Percentiles rank a stretch among this genome's conserved stretches.
phyloP scores from a whole-genome alignment of 345 rosid species.

The Populus pruinosa region DNA sequence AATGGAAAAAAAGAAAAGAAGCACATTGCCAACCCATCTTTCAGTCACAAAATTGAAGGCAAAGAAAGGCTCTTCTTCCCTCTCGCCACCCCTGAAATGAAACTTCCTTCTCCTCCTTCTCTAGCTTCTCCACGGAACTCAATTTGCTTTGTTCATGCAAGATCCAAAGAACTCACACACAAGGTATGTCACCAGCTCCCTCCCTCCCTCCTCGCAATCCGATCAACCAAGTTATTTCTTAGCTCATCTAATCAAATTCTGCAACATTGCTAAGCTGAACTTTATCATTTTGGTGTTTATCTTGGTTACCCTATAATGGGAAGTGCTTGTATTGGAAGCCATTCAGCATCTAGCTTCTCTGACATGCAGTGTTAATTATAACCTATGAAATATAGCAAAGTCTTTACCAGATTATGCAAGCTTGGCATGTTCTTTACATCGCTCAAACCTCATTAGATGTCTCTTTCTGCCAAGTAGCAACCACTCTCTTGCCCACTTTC shows the following conservation, averaged over 20 bases:
- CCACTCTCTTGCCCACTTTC: neutral
- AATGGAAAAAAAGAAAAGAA: slow-evolving; percentile 28
- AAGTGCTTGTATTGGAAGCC: too few relatives aligned
- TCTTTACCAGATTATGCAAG: too few relatives aligned
- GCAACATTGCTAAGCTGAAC: neutral
- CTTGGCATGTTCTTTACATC: neutral
- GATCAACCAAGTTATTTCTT: neutral
- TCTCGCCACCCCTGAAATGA: slow-evolving; percentile 3
- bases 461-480: neutral
- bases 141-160: slow-evolving; percentile 64
- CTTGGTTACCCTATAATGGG: too few relatives aligned
- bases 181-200: slow-evolving; percentile 42
- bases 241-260: neutral
- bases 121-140: slow-evolving; percentile 19
- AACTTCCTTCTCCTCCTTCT: slow-evolving; percentile 1
- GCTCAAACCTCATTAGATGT: neutral
- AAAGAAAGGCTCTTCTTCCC: slow-evolving; percentile 2
- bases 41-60: slow-evolving; percentile 29
- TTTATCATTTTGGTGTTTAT: too few relatives aligned
- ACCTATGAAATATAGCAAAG: too few relatives aligned
- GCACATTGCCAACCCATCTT: slow-evolving; percentile 41
- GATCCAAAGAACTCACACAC: slow-evolving; percentile 63
- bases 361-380: too few relatives aligned
- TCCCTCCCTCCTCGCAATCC: neutral
- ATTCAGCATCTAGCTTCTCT: too few relatives aligned